Evolutionary conservation across 2,329 filamentous ascomycete genomes (phyloP).

Genomic region (Elsinoe perseae): DNA sequence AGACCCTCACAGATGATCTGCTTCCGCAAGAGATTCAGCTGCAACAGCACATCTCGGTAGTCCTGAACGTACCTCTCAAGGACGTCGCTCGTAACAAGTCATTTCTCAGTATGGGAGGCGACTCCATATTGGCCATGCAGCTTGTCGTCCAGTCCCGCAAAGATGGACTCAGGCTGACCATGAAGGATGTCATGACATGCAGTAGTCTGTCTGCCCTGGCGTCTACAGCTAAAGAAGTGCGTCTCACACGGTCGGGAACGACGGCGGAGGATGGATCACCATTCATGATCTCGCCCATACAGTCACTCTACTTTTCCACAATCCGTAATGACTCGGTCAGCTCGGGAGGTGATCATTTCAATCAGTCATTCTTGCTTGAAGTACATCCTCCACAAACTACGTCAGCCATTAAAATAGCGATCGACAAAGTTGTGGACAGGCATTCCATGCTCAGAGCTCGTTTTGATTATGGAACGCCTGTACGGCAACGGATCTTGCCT

Average conservation of each 20-base stretch:
- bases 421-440: conserved; percentile 28
- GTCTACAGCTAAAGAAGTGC: not conserved
- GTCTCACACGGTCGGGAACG: too few relatives aligned
- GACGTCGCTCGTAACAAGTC: conserved; percentile 29
- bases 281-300: conserved; percentile 8
- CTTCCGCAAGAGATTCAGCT: conserved; percentile 53
- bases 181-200: not conserved
- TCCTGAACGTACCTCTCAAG: conserved; percentile 36
- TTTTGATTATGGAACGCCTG: conserved; percentile 28
- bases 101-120: conserved; percentile 31
- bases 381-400: not conserved
- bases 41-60: conserved; percentile 44
- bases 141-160: conserved; percentile 28
- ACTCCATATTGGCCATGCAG: conserved; percentile 40
- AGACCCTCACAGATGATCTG: too few relatives aligned
- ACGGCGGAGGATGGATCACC: not conserved
- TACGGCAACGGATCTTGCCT: too few relatives aligned
- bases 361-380: conserved; percentile 12
- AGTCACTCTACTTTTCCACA: conserved; percentile 11
- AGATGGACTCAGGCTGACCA: not conserved
- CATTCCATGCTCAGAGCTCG: conserved; percentile 37
- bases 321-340: conserved; percentile 3
- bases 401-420: not conserved
- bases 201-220: not conserved
- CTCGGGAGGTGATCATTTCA: conserved; percentile 19